phyloP scores from a whole-genome alignment of 257 asterid species.

The Nicotiana undulata region DNA sequence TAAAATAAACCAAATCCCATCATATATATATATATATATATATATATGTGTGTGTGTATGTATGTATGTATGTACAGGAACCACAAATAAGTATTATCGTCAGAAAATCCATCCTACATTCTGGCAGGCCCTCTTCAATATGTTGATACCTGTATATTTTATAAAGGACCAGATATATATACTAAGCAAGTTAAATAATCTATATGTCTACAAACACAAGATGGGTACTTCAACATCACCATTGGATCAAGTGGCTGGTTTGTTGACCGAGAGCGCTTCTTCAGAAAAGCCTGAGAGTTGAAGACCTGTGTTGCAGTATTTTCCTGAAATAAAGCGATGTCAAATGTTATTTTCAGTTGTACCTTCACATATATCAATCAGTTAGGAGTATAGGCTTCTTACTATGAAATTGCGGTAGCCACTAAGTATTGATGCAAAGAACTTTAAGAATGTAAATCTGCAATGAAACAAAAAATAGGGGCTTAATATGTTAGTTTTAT shows the following conservation, averaged over 20 bases:
- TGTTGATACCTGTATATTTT: background rate
- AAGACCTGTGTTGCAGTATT: conserved; percentile 74
- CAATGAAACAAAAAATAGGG: conserved; percentile 24
- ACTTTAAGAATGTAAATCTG: conserved; percentile 83
- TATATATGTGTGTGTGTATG: no score
- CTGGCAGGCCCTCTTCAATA: background rate
- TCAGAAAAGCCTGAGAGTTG: conserved; percentile 85
- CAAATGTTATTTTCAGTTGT: conserved; percentile 20
- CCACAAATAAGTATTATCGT: background rate
- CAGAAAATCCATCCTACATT: background rate
- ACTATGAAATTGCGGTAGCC: conserved; percentile 98
- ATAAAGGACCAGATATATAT: background rate
- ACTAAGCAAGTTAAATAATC: background rate
- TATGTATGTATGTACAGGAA: background rate
- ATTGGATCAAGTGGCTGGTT: conserved; percentile 89
- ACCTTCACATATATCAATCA: conserved; percentile 12
- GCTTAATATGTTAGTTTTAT: conserved; percentile 8
- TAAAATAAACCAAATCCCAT: background rate
- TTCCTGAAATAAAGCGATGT: conserved; percentile 43
- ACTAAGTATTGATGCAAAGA: conserved; percentile 85
- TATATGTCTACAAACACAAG: conserved; percentile 6
- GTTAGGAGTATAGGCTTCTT: conserved; percentile 39
- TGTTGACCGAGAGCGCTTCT: conserved; percentile 89
- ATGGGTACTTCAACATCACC: conserved; percentile 37
- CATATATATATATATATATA: background rate